Percentiles rank a stretch among this genome's conserved stretches.
These are phyloP conservation scores for Aspergillus pseudotamarii DNA, from an alignment of 2,329 filamentous ascomycete species.

Conservation along the genomic window DNA sequence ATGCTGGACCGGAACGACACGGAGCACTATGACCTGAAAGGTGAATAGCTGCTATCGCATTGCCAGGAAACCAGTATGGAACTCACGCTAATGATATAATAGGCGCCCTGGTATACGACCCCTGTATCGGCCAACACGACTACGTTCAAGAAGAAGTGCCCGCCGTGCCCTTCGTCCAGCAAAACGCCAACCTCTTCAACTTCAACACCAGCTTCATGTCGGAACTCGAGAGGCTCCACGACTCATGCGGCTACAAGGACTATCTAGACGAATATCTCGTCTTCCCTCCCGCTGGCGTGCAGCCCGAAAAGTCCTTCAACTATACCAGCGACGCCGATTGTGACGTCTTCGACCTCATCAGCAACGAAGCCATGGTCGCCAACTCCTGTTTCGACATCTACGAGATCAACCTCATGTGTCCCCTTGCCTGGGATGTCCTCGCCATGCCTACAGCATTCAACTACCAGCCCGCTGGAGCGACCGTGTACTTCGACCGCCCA, in stretches of 20 bases:
- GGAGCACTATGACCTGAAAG: conserved; percentile 68
- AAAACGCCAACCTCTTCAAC: conserved; percentile 43
- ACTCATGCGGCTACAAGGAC: conserved; percentile 49
- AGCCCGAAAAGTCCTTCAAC: conserved; percentile 56
- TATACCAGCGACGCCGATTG: conserved; percentile 51
- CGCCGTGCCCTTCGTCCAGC: conserved; percentile 44
- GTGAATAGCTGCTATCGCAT: conserved; percentile 22
- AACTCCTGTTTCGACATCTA: conserved; percentile 83
- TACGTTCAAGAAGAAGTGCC: conserved; percentile 28
- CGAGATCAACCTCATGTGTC: conserved; percentile 72
- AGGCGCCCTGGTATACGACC: neutral
- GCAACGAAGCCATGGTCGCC: conserved; percentile 54
- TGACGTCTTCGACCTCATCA: conserved; percentile 59
- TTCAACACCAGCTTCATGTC: conserved; percentile 46
- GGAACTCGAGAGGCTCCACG: conserved; percentile 40
- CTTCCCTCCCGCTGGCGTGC: conserved; percentile 67
- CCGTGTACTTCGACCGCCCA: conserved; percentile 69
- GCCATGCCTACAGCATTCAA: conserved; percentile 54
- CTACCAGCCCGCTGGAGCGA: conserved; percentile 64
- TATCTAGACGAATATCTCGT: conserved; percentile 53
- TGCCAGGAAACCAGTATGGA: too few relatives aligned
- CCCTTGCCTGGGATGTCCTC: conserved; percentile 67
- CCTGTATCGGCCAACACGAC: neutral
- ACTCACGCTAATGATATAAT: neutral
- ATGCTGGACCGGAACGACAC: conserved; percentile 71